Base-by-base conservation (phyloP, 2,329 filamentous ascomycete species). In the Mycogone perniciosa region DNA sequence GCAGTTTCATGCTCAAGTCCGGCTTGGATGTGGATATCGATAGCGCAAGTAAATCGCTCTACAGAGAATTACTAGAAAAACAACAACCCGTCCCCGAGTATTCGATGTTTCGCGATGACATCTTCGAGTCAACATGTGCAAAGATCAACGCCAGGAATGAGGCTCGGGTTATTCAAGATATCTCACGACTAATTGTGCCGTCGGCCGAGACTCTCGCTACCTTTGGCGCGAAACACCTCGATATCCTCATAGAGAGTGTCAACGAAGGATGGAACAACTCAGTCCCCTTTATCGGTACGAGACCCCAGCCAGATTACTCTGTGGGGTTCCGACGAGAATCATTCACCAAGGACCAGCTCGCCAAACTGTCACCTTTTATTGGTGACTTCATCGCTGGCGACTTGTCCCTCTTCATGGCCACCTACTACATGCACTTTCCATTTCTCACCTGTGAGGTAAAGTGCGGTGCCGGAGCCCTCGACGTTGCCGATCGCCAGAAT, bases 361-460 rank as follows among this genome's bases (percentile, higher is more conserved):
- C 59, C 8, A 76, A 69, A 60, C 58, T 78, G 5, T 52, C 59
- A 6, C 68, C 68, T 5, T 70, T 69, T 37, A 57, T 72, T 44
- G 64, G 66, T 49, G 57, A 71, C 33, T 61, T 63, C 8, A 34
- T 66, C 27, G 37, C 46, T 34, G 61, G 62, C 13, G 64, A 71
- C 51, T 58, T 57, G 47, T 76, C 67, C 31, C 67, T 61, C 54
- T 75, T 76, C 48, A 71, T 73, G 63, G 69, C 58, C 6, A 77
- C 71, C 8, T 71, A 65, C 50, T 60, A 69, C 5, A 75, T 76
- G 64, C 72, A 71, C 61, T 76, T 79, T 55, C 73, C 73, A 4
- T 78, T 77, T 53, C 61, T 79, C 0, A 69, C 70, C 1, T 74
- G 68, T 58, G 71, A 79, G 58, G 72, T 76, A 1, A 76, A 76